phyloP scores from a whole-genome alignment of 169 alveolate genomes.

The Perkinsus chesapeaki region DNA sequence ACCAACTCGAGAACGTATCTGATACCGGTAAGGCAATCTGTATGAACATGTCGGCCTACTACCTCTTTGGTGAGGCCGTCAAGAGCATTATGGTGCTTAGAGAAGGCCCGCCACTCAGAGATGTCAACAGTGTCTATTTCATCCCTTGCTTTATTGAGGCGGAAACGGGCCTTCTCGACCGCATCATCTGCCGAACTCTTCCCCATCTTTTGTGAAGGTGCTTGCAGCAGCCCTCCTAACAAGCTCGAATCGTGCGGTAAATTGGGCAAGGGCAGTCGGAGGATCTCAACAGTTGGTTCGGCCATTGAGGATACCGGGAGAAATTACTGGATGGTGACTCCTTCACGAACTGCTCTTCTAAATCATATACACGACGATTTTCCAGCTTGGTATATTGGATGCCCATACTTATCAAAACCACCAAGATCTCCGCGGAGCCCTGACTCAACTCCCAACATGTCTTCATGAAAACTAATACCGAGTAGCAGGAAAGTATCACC shows the following conservation, averaged over 20 bases:
- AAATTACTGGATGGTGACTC: too few relatives aligned
- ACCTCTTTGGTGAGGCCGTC: constrained; percentile 26
- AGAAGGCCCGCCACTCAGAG: constrained; percentile 26
- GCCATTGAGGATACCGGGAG: too few relatives aligned
- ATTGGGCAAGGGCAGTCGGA: too few relatives aligned
- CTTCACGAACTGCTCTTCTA: too few relatives aligned
- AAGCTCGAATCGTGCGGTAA: not conserved
- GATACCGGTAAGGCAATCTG: not conserved
- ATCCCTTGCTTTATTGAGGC: constrained; percentile 20
- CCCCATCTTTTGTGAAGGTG: not conserved
- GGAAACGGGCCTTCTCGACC: not conserved
- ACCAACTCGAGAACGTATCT: not conserved
- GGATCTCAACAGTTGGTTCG: too few relatives aligned
- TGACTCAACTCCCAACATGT: too few relatives aligned
- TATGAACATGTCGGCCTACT: not conserved
- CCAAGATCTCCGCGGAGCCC: too few relatives aligned
- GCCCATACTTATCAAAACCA: too few relatives aligned
- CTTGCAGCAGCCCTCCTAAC: not conserved
- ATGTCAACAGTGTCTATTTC: constrained; percentile 31
- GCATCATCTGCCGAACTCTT: not conserved
- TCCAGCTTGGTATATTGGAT: too few relatives aligned
- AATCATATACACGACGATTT: too few relatives aligned
- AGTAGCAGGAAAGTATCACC: too few relatives aligned
- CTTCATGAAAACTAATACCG: too few relatives aligned
- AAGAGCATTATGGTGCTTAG: constrained; percentile 19